Evolutionary conservation across 2,329 filamentous ascomycete species (phyloP), one percentile per base, ranked within the genome.

Genomic region (Epichloe scottii): DNA sequence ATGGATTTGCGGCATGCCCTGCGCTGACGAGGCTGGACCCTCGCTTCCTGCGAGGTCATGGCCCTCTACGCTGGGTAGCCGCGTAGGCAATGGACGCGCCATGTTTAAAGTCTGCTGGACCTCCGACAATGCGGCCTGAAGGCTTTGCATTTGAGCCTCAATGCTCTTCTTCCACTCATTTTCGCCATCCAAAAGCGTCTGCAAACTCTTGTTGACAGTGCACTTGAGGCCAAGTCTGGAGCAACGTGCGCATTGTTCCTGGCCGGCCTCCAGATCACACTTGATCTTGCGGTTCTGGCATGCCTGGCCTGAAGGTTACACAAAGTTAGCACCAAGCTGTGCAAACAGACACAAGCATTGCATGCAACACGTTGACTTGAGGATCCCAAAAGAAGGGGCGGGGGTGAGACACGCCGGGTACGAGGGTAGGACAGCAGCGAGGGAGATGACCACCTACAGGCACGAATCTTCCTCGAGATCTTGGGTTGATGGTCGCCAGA

Each of bases 261-360:
- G 66, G 7, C 71, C 72, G 34, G 57, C 55, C 51, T 70, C 67
- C 55, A 77, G 69, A 52, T 74, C 70, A 58, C 76, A 79, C 57
- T 75, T 74, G 57, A 79, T 77, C 59, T 79, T 79, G 56, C 76
- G 73, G 21, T 68, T 68, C 55, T 76, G 74, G 54, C 74, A 77
- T 59, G 75, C 73, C 52, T 63, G 60, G 53, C 63, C 63, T 65
- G n/a, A 10, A 40, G 5, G 46, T 45, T 17, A 11, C 43, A 43
- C 34, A 6, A 41, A 5, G 33, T 51, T 51, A 51, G 50, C 45
- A 44, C 33, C 23, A 48, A 30, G 40, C 10, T 17, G 26, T 43
- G 45, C n/a, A 42, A 38, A 40, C 37, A 8, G 42, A 38, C 30
- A 37, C 5, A 15, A 17, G 14, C 12, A 26, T 10, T 43, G 26